Evolutionary conservation across 1,284 basidiomycete genomes (phyloP), one percentile per base, ranked within the genome.

Genomic region (Apiotrichum gracile): DNA sequence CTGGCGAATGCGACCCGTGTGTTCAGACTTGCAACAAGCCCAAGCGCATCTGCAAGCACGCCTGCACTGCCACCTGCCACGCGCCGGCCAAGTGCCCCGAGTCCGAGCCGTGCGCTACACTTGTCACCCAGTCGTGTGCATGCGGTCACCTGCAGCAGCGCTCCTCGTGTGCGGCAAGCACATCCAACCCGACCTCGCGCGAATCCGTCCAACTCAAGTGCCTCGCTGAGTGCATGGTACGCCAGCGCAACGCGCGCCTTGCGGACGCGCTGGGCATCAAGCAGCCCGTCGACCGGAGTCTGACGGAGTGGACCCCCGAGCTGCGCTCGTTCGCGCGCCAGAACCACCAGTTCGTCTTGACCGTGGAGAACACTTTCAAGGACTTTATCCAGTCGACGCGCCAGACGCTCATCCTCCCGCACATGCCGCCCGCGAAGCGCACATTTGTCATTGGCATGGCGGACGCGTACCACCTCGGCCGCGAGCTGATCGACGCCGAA

Each of bases 241-340:
- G 85, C 43, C 88, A 91, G 70, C 82, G 92, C 10, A 94, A 93
- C 63, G 87, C 85, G 0, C 78, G 83, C 29, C 76, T 97, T 9
- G 91, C 92, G 2, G 88, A 91, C 41, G 92, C 91, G 0, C 75
- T 97, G 7, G 90, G 90, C 0, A 91, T 96, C 65, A 73, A 70
- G 58, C 47, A 63, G 5, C 60, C 72, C 58, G 58, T 77, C 71
- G 77, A 64, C 52, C 66, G 69, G n/a, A 54, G 59, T 16, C 55
- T 76, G 33, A 79, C 80, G 14, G 79, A 76, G 4, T 91, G 87
- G 70, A 72, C 74, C 26, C 78, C 83, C 2, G 86, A 88, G 39
- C 62, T 91, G 27, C 68, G 81, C 1, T 69, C 68, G 2, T 85
- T 85, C 63, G 86, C 82, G 10, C 77, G 76, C 40, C 35, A 49